phyloP scores from a whole-genome alignment of 2,329 filamentous ascomycete genomes.

The Ophiostoma tasmaniense region DNA sequence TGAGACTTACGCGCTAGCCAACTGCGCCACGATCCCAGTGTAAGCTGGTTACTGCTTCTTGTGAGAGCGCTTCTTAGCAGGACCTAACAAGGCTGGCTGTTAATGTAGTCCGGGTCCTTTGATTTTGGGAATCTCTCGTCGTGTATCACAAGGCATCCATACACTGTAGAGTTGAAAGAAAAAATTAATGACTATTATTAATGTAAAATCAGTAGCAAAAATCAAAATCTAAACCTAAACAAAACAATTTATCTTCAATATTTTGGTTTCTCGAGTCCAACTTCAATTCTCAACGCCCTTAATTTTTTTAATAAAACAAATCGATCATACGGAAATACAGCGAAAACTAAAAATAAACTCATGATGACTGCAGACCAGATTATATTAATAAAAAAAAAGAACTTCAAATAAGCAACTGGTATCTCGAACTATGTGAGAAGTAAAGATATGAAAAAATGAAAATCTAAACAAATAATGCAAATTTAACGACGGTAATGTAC shows the following conservation, averaged over 20 bases:
- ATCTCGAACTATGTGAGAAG: neutral
- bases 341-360: neutral
- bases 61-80: neutral
- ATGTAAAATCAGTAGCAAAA: too few relatives aligned
- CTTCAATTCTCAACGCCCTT: too few relatives aligned
- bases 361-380: neutral
- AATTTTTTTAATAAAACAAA: neutral
- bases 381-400: neutral
- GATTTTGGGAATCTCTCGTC: too few relatives aligned
- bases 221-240: too few relatives aligned
- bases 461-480: neutral
- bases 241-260: too few relatives aligned
- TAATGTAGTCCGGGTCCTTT: too few relatives aligned
- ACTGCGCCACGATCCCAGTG: conserved; percentile 5
- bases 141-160: too few relatives aligned
- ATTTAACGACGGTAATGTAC: neutral
- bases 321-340: neutral
- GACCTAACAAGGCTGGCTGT: neutral
- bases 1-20: conserved; percentile 6
- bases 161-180: too few relatives aligned
- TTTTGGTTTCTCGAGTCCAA: too few relatives aligned
- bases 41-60: neutral
- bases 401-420: neutral
- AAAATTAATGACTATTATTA: too few relatives aligned
- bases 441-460: neutral